Evolutionary conservation across 352 stramenopile species (phyloP).

Genomic region (Phytophthora pseudosyringae): DNA sequence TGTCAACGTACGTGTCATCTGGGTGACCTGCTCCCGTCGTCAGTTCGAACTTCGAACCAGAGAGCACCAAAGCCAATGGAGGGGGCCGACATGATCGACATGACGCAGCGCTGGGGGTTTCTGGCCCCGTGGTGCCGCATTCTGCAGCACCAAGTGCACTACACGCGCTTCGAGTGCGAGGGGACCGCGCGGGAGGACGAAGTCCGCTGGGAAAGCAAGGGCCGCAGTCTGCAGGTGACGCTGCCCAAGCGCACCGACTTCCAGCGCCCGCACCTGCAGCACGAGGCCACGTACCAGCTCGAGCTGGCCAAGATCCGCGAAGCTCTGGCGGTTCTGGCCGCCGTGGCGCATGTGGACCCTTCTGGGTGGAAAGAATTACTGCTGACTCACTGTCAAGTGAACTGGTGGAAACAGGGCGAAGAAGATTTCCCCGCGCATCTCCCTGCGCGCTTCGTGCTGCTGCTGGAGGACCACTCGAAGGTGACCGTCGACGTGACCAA

Average conservation of each 20-base stretch:
- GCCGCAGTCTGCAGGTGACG: conserved; percentile 11
- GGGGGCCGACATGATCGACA: too few relatives aligned
- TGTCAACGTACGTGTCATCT: neutral
- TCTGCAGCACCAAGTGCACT: conserved; percentile 2
- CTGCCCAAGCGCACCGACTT: conserved; percentile 5
- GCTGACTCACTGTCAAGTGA: conserved; percentile 28
- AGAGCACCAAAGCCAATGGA: conserved; percentile 1
- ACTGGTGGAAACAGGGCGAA: conserved; percentile 29
- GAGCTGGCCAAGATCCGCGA: conserved; percentile 22
- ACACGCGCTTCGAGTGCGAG: conserved; percentile 12
- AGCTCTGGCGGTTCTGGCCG: conserved; percentile 36
- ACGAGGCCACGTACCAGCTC: conserved; percentile 7
- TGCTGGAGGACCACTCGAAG: conserved; percentile 7
- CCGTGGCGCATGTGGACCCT: conserved; percentile 32
- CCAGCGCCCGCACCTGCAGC: conserved; percentile 8
- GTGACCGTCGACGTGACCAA: neutral
- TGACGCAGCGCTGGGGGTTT: conserved; percentile 23
- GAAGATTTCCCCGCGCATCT: conserved; percentile 30
- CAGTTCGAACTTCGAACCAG: conserved; percentile 14
- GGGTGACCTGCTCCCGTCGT: neutral
- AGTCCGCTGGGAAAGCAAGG: conserved; percentile 1
- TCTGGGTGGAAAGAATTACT: conserved; percentile 36
- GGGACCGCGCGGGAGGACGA: neutral
- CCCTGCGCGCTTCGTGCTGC: conserved; percentile 19
- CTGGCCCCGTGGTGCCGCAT: conserved; percentile 15